Percentiles rank a stretch among this genome's conserved stretches.
Conservation (phyloP, 1,284 basidiomycete genomes). For the Ganoderma leucocontextum region DNA sequence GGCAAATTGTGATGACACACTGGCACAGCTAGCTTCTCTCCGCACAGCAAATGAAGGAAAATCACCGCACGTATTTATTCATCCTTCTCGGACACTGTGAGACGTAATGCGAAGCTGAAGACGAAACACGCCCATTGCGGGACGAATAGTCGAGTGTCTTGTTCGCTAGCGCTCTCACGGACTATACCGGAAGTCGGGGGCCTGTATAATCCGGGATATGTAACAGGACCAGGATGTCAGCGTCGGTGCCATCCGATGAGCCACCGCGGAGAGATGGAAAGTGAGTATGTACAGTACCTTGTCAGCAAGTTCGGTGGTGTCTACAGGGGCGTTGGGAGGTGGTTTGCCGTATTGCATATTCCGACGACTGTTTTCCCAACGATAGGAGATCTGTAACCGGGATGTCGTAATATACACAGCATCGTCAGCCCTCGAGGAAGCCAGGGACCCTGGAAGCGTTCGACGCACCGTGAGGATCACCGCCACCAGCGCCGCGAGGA, state of each 20-base stretch:
- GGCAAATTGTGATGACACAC: neutral
- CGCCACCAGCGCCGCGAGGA: slow-evolving; percentile 61
- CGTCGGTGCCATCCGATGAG: neutral
- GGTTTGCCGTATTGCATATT: slow-evolving; percentile 65
- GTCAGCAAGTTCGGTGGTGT: slow-evolving; percentile 74
- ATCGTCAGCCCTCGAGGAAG: neutral
- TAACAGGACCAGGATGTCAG: neutral
- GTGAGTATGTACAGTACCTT: slow-evolving; percentile 38
- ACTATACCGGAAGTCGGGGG: slow-evolving; percentile 38
- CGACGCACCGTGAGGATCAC: slow-evolving; percentile 60
- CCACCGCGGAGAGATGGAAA: neutral
- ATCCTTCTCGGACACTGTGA: neutral
- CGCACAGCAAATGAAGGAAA: no score
- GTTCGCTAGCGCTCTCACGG: slow-evolving; percentile 21
- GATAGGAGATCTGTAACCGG: slow-evolving; percentile 61
- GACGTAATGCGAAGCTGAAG: neutral
- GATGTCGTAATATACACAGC: neutral
- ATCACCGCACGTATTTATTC: no score
- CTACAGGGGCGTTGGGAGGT: slow-evolving; percentile 57
- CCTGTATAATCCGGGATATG: slow-evolving; percentile 19
- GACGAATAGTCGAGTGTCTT: neutral
- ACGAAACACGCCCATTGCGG: neutral
- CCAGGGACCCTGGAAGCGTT: neutral
- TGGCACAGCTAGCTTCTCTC: neutral
- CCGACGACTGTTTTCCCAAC: slow-evolving; percentile 64